A percentile compares a stretch with the other conserved stretches of the same genome.
Evolutionary conservation across 2,329 filamentous ascomycete genomes (phyloP).

Genomic region (Trichoderma sp.): DNA sequence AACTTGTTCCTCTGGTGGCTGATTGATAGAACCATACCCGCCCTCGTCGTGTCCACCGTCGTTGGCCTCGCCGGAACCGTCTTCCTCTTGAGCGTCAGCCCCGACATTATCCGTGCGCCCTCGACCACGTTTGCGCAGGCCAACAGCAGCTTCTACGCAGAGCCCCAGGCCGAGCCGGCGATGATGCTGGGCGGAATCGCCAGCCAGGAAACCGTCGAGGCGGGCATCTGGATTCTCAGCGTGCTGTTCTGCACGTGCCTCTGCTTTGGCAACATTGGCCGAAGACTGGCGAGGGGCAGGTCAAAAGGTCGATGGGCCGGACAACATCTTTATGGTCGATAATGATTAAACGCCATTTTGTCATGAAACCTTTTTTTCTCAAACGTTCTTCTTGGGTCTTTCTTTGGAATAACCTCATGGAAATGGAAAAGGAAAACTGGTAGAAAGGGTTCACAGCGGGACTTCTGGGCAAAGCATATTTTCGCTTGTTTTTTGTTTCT

Average conservation of each 20-base stretch:
- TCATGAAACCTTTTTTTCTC: not conserved
- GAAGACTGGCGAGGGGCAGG: conserved; percentile 64
- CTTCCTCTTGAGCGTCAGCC: conserved; percentile 72
- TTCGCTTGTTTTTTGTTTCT: not conserved
- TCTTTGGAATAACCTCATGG: not conserved
- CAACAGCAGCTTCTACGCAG: conserved; percentile 22
- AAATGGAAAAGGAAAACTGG: not conserved
- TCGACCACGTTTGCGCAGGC: conserved; percentile 43
- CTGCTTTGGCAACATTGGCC: conserved; percentile 94
- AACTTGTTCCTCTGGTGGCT: conserved; percentile 97
- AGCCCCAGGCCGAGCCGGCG: conserved; percentile 20
- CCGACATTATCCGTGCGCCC: conserved; percentile 74
- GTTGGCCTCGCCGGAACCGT: conserved; percentile 75
- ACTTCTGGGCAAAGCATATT: not conserved
- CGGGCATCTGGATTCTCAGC: conserved; percentile 86
- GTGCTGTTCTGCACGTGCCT: conserved; percentile 94
- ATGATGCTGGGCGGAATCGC: conserved; percentile 52
- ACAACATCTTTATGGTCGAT: conserved; percentile 32
- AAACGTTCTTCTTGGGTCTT: not conserved
- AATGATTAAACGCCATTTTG: not conserved
- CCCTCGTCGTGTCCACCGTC: conserved; percentile 74
- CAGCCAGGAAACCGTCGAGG: conserved; percentile 65
- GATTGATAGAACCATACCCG: conserved; percentile 84
- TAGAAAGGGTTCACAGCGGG: not conserved
- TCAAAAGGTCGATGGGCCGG: conserved; percentile 50